Evolutionary conservation across 371 early-diverging fungal genomes (phyloP), one percentile per base, ranked within the genome.

Genomic region (Dichotomocladium elegans): DNA sequence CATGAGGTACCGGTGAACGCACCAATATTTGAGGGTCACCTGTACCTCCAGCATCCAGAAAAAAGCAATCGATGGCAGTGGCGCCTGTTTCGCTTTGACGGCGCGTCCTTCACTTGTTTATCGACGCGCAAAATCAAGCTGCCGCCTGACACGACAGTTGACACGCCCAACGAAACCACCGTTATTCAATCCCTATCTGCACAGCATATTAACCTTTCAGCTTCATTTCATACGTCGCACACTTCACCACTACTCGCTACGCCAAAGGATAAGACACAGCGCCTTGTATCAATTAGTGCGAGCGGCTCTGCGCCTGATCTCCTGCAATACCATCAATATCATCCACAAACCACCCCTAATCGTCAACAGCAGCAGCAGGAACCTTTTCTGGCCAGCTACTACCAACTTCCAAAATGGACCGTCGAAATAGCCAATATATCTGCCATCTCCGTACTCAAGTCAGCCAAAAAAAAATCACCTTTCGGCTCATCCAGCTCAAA

Each of bases 11-110:
- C 73, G n/a, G 71, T 64, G 24, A 61, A 65, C 14, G 54, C 66
- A 24, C 74, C 72, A 28, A 64, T 77, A n/a, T 77, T 70, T 44
- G 74, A 73, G 47, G 78, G 78, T 24, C 64, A 72, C 43, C 62
- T 77, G 10, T 74, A 68, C 46, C 43, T 69, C 9, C 53, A 64
- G 24, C 65, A 51, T 11, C 70, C 64, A 3, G 67, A 67, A 41
- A 67, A 67, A 31, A 48, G 31, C 7, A 33, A 14, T n/a, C 47
- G 65, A 37, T 77, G 78, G 78, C 62, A 66, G 33, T 68, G 72
- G 66, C 65, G 72, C 11, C 45, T 77, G 25, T 77, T 77, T 68
- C 67, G 78, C 49, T 77, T 77, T 57, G 78, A 77, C 33, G 78
- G 78, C 10, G 64, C 67, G 0, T 50, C 53, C 3, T 73, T 77